Evolutionary conservation across 108 stramenopile genomes (phyloP), one percentile per base, ranked within the genome.

Genomic region (Cylindrotheca fusiformis): DNA sequence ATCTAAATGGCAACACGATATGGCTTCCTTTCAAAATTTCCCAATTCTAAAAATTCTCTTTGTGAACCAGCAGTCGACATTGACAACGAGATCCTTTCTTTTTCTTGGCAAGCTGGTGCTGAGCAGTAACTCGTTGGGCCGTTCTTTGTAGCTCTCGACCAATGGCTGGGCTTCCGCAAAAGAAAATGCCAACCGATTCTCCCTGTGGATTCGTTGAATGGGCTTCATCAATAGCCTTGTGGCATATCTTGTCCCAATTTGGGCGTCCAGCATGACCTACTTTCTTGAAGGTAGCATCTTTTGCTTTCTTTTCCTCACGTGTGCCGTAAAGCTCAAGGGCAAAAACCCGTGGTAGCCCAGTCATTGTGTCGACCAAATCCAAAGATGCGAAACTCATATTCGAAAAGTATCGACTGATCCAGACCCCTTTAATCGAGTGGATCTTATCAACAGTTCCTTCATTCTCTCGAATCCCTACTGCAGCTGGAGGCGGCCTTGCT

Each of bases 11-110:
- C n/a, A n/a, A n/a, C 44, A 45, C 44, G 44, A 45, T 45, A 14
- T 14, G 14, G 14, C 10, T 45, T 45, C 14, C 10, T 14, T 14
- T 3, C 28, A 2, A 27, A 4, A 21, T 52, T n/a, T n/a, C n/a
- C n/a, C n/a, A n/a, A n/a, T 12, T n/a, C 20, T 54, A 64, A 32
- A 64, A 64, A 36, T 64, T 64, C 51, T 64, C 63, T n/a, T 48
- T 52, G 36, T 64, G 63, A 18, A 64, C 63, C 32, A 64, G 50
- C 12, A 64, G 2, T 33, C 51, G 50, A 17, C 63, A 64, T 27
- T 54, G 33, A 19, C 63, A 64, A 19, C 32, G 17, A 17, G 32
- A 33, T 1, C 63, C 63, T 24, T 26, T 31, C 25, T 52, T 23
- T 1, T 33, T 33, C 33, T 46, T 36, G 0, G 17, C 45, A 3